A percentile compares a stretch with the other conserved stretches of the same genome.
Conservation (phyloP, 345 rosid genomes). For the Eucalyptus decipiens region DNA sequence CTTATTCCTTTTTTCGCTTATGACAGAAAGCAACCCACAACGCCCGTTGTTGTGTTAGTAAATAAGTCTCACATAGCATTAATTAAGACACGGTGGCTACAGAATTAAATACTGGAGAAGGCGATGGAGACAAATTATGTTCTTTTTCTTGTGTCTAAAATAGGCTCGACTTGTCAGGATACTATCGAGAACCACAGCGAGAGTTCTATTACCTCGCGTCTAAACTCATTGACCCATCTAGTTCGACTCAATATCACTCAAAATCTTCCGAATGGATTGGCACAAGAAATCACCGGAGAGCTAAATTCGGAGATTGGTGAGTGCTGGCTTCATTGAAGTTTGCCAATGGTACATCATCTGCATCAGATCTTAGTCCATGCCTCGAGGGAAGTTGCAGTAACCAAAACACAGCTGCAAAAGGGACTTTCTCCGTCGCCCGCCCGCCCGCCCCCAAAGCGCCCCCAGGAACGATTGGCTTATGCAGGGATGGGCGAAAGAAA, state of each 20-base stretch:
- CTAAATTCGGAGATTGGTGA: not conserved
- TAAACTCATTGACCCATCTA: not conserved
- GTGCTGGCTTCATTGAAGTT: not conserved
- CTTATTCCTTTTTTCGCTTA: no score
- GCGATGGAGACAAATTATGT: not conserved
- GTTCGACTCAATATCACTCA: not conserved
- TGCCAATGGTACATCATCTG: not conserved
- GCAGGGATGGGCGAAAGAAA: not conserved
- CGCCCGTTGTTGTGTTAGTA: not conserved
- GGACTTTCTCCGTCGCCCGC: not conserved
- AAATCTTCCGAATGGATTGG: not conserved
- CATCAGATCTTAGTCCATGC: not conserved
- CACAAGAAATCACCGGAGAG: not conserved
- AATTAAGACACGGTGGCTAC: not conserved
- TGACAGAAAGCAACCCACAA: no score
- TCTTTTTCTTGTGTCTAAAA: no score
- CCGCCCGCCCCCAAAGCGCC: not conserved
- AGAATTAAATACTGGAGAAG: not conserved
- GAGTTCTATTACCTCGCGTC: not conserved
- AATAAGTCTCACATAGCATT: not conserved
- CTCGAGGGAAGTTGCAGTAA: not conserved
- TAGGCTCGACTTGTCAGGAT: not conserved
- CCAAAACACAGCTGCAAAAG: not conserved
- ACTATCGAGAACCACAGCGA: not conserved
- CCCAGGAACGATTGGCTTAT: not conserved